Percentiles rank a stretch among this genome's conserved stretches.
These are phyloP conservation scores for Delphinella strobiligena DNA, from an alignment of 2,329 filamentous ascomycete genomes.

Conservation along the genomic window DNA sequence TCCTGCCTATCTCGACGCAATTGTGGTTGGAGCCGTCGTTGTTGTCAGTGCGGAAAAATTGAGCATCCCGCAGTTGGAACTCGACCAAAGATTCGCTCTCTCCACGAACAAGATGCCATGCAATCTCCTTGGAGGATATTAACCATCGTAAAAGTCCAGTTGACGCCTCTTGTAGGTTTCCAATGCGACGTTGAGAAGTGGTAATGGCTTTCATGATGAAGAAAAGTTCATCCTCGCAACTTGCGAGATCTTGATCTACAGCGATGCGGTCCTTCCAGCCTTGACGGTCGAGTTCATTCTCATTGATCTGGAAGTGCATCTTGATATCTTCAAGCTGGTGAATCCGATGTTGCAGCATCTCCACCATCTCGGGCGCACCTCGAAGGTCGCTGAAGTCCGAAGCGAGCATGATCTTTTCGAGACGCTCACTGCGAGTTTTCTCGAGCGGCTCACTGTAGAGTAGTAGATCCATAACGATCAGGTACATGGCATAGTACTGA, in stretches of 20 bases:
- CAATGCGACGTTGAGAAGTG: slow-evolving; percentile 76
- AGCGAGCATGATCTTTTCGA: slow-evolving; percentile 98
- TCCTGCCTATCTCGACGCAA: slow-evolving; percentile 72
- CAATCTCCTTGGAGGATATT: slow-evolving; percentile 86
- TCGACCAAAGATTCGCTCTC: slow-evolving; percentile 81
- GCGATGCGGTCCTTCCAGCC: slow-evolving; percentile 84
- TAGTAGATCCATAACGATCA: slow-evolving; percentile 90
- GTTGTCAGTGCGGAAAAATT: slow-evolving; percentile 93
- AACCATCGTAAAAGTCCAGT: slow-evolving; percentile 82
- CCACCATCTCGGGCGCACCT: slow-evolving; percentile 86
- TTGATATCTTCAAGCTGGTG: slow-evolving; percentile 94
- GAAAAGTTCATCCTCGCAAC: slow-evolving; percentile 93
- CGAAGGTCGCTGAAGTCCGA: slow-evolving; percentile 96
- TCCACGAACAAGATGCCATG: slow-evolving; percentile 90
- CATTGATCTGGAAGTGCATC: slow-evolving; percentile 85
- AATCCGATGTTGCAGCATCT: slow-evolving; percentile 81
- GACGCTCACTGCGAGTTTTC: slow-evolving; percentile 86
- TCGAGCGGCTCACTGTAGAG: slow-evolving; percentile 94
- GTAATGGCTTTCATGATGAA: slow-evolving; percentile 99
- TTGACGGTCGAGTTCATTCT: slow-evolving; percentile 71
- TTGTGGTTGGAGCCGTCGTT: slow-evolving; percentile 95
- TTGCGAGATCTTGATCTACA: slow-evolving; percentile 79
- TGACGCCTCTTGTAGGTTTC: slow-evolving; percentile 51
- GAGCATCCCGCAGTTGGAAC: slow-evolving; percentile 78
- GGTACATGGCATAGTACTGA: slow-evolving; percentile 96